Base-by-base conservation (phyloP, 1,284 basidiomycete species). In the Quambalaria eucalypti region DNA sequence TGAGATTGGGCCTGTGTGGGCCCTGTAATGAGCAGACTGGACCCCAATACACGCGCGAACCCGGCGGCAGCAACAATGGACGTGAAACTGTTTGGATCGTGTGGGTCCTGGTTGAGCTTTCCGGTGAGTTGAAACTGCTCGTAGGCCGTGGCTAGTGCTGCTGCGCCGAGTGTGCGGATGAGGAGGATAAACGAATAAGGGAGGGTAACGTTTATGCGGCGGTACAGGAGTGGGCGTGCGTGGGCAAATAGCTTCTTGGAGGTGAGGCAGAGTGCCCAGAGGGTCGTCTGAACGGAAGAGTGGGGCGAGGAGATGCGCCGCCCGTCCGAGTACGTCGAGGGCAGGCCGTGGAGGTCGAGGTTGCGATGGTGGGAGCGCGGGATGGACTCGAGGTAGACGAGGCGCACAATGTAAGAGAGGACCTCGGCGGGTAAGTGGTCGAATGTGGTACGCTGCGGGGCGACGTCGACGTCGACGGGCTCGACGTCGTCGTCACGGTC, bases 181-280 rank as follows among this genome's bases (percentile, higher is more conserved):
- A 75, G 59, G 25, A 69, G 52, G 40, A 67, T 62, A 59, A 75
- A 75, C 50, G 64, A 64, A 55, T 68, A 68, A 0, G 73, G 73
- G 1, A 74, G 55, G 2, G 66, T 73, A 55, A 75, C 69, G 48
- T 73, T 71, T 29, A 75, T 61, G 25, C 71, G 57, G 12, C 73
- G 51, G 53, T 69, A 73, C 19, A 75, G 56, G 9, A 75, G 61
- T 7, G 70, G 69, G 28, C 69, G 56, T 1, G 73, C 68, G 40
- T 69, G 64, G 39, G 62, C 54, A 48, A 69, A 69, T 50, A 73
- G 70, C 5, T 68, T 59, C 19, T 60, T 59, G 56, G 63, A 71
- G 48, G 69, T 67, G n/a, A 73, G 63, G 40, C 71, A 74, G 44
- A 75, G 61, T 28, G 60, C 54, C 55, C 68, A 70, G 46, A 75